Evolutionary conservation across 2,329 filamentous ascomycete genomes (phyloP).

Genomic region (Mycosphaerella arachidis): DNA sequence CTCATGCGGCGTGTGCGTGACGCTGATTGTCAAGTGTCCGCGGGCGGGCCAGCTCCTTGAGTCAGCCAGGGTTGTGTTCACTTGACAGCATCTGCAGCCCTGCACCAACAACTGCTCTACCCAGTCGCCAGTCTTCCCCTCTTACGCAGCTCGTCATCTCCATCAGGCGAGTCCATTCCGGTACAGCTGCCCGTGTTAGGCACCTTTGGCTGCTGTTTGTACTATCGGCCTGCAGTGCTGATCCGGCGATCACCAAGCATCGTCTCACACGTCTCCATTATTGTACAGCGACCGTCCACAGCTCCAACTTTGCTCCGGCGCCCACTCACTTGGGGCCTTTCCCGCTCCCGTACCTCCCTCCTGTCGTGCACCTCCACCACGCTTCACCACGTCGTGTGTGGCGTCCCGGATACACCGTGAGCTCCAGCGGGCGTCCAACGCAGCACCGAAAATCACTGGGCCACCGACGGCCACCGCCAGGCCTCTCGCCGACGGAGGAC

Average conservation of each 20-base stretch:
- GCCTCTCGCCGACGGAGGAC: slow-evolving; percentile 1
- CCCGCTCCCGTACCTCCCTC: not conserved
- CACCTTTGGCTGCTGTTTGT: not conserved
- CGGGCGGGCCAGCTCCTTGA: not conserved
- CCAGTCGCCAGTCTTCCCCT: not conserved
- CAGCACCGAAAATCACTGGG: not conserved
- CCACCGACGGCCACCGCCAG: not conserved
- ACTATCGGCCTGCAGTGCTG: not conserved
- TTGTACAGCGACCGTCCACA: not conserved
- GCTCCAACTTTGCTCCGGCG: not conserved
- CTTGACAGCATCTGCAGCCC: not conserved
- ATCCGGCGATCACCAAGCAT: not conserved
- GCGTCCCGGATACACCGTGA: not conserved
- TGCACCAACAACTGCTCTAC: not conserved
- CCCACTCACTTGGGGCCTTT: not conserved
- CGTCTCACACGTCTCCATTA: not conserved
- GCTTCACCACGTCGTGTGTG: slow-evolving; percentile 5
- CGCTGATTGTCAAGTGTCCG: not conserved
- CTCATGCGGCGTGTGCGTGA: not conserved
- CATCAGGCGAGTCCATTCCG: not conserved
- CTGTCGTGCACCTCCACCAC: not conserved
- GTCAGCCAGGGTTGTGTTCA: not conserved
- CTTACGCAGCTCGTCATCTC: not conserved
- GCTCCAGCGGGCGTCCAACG: not conserved
- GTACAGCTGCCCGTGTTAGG: not conserved